Evolutionary conservation across 2,329 filamentous ascomycete species (phyloP).

Genomic region (Nannizziopsis arthrosporioides): DNA sequence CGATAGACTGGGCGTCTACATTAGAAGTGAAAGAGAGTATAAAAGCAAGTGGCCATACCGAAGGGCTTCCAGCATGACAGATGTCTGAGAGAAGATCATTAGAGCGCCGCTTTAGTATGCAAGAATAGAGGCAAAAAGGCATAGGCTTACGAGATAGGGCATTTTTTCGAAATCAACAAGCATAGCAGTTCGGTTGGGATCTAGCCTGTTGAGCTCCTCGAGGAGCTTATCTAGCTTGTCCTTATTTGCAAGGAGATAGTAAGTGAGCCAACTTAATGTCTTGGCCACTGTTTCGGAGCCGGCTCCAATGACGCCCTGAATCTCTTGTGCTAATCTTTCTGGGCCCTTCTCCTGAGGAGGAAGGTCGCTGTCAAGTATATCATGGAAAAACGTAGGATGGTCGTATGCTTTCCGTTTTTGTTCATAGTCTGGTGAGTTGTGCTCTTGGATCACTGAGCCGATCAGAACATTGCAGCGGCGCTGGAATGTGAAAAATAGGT

Average conservation of each 20-base stretch:
- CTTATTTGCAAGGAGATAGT: constrained; percentile 8
- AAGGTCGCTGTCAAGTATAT: constrained; percentile 18
- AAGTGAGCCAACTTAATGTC: constrained; percentile 18
- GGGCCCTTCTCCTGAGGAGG: constrained; percentile 22
- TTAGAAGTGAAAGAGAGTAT: background rate
- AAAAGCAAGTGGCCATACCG: background rate
- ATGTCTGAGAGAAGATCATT: constrained; percentile 2
- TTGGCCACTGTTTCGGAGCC: constrained; percentile 25
- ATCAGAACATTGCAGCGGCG: constrained; percentile 10
- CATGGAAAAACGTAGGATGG: constrained; percentile 24
- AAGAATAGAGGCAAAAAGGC: background rate
- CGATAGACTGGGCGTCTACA: constrained; percentile 17
- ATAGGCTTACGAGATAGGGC: constrained; percentile 27
- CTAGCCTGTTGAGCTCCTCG: constrained; percentile 17
- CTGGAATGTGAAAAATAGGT: constrained; percentile 7
- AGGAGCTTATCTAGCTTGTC: constrained; percentile 10
- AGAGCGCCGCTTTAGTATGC: background rate
- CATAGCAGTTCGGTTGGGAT: constrained; percentile 17
- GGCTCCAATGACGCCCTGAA: constrained; percentile 22
- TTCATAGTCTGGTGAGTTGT: constrained; percentile 3
- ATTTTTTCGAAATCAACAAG: constrained; percentile 28
- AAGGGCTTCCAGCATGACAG: constrained; percentile 8
- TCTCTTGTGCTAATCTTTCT: constrained; percentile 24
- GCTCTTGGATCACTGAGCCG: constrained; percentile 4
- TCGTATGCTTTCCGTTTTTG: constrained; percentile 7